Evolutionary conservation across 1,139 yeast genomes (phyloP).

Genomic region (Yamadazyma oceani): DNA sequence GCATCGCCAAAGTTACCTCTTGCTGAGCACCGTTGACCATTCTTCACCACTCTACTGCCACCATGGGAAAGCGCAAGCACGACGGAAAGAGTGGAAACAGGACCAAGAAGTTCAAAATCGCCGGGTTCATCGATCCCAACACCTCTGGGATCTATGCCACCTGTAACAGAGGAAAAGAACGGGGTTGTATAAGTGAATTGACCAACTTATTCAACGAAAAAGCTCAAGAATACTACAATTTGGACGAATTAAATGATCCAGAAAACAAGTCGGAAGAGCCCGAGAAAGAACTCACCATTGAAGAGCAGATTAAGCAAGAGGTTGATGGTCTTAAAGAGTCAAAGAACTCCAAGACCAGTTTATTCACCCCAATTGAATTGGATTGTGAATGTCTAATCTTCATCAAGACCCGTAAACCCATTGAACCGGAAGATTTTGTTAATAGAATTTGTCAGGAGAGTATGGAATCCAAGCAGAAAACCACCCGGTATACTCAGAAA

Average conservation of each 20-base stretch:
- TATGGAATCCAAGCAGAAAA: conserved; percentile 47
- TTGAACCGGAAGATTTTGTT: conserved; percentile 74
- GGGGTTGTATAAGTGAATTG: conserved; percentile 72
- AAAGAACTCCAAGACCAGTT: conserved; percentile 41
- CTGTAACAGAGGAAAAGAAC: conserved; percentile 76
- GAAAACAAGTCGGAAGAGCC: conserved; percentile 27
- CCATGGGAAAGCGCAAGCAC: conserved; percentile 23
- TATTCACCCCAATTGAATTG: conserved; percentile 63
- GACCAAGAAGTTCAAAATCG: conserved; percentile 44
- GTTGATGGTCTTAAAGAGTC: conserved; percentile 54
- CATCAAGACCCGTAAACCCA: conserved; percentile 74
- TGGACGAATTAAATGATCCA: conserved; percentile 20
- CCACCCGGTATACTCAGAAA: conserved; percentile 73
- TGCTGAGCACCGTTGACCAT: too few species aligned
- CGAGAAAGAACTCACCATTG: conserved; percentile 53
- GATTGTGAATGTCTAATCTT: conserved; percentile 86
- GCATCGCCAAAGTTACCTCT: background rate
- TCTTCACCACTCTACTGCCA: background rate
- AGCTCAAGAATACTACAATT: conserved; percentile 52
- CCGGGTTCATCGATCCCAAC: conserved; percentile 69
- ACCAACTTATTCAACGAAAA: conserved; percentile 57
- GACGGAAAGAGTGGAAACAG: conserved; percentile 16
- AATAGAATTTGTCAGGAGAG: conserved; percentile 62
- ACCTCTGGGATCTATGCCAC: conserved; percentile 86
- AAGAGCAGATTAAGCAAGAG: conserved; percentile 73